A percentile compares a stretch with the other conserved stretches of the same genome.
phyloP scores from a whole-genome alignment of 768 basidiomycete species.

The Boletellus ananas region DNA sequence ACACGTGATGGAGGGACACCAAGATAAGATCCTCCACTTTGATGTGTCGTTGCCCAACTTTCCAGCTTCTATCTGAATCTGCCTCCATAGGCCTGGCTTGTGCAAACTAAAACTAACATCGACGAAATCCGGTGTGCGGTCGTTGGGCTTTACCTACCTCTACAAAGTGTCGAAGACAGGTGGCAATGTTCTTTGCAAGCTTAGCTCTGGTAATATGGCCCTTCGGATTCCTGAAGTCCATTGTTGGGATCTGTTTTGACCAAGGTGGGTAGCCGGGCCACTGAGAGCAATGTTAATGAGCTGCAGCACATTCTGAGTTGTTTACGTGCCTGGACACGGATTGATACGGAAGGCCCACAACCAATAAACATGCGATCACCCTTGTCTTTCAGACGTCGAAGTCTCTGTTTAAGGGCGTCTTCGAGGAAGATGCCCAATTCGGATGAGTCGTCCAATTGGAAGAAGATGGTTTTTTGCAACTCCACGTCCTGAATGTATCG shows the following conservation, averaged over 20 bases:
- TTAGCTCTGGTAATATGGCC: slow-evolving; percentile 74
- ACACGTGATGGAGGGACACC: slow-evolving; percentile 79
- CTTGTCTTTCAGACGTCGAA: slow-evolving; percentile 50
- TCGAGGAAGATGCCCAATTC: slow-evolving; percentile 60
- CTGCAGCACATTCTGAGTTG: background rate
- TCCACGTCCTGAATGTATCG: slow-evolving; percentile 72
- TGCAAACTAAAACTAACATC: slow-evolving; percentile 40
- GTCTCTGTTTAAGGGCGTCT: slow-evolving; percentile 61
- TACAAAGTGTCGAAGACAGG: slow-evolving; percentile 69
- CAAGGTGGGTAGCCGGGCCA: slow-evolving; percentile 79
- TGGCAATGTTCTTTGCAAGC: slow-evolving; percentile 76
- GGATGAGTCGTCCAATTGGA: slow-evolving; percentile 48
- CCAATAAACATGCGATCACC: slow-evolving; percentile 67
- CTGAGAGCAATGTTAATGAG: slow-evolving; percentile 33
- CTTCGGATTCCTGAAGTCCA: slow-evolving; percentile 75
- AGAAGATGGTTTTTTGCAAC: slow-evolving; percentile 62
- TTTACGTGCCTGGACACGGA: slow-evolving; percentile 61
- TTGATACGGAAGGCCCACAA: slow-evolving; percentile 77
- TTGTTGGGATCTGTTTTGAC: slow-evolving; percentile 80
- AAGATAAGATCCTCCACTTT: slow-evolving; percentile 64
- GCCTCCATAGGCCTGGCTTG: slow-evolving; percentile 55
- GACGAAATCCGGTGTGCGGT: background rate
- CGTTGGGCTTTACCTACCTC: slow-evolving; percentile 35
- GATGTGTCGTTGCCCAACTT: slow-evolving; percentile 55
- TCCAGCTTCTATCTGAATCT: slow-evolving; percentile 58